Base-by-base conservation (phyloP, 805 yeast species). In the Ogataea nitratoaversa region DNA sequence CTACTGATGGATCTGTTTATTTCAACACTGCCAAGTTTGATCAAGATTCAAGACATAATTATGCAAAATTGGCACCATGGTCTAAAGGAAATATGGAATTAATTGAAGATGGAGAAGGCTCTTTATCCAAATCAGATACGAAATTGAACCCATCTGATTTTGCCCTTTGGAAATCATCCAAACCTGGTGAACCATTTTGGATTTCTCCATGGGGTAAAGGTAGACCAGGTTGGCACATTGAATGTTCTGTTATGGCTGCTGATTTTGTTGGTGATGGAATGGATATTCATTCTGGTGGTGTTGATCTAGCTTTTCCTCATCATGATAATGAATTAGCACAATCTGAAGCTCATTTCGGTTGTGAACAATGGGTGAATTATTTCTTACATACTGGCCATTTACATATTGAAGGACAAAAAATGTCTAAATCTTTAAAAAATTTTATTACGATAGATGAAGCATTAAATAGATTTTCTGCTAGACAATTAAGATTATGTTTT, bases 171-270 rank as follows among this genome's bases (percentile, higher is more conserved):
- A 93, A 93, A 61, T 79, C 90, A 0, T 84, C 95, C 7, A 93
- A 93, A 60, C 91, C 95, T 7, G 99, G 99, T 53, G 99, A 93
- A 67, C 99, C 99, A 19, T 76, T 79, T 35, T 93, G 98, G 98
- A 76, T 72, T 5, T 87, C 96, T 2, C 90, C 91, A 20, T 93
- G 98, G 98, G 99, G 99, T 19, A 71, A 71, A 43, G 99, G 99
- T 38, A 82, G 99, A 62, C 99, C 99, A 12, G 99, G 99, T 4
- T 93, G 99, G 99, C 99, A 93, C 62, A 93, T 93, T 62, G 99
- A 93, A 67, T 93, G 99, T 74, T 89, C 97, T 8, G 99, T 93
- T 17, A 93, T 93, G 99, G 98, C 98, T 2, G 76, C 89, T 38
- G 95, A 89, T 51, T 74, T 90, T 34, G 73, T 85, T 29, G 98